phyloP scores from a whole-genome alignment of 2,329 filamentous ascomycete genomes.

The Neonectria neomacrospora region DNA sequence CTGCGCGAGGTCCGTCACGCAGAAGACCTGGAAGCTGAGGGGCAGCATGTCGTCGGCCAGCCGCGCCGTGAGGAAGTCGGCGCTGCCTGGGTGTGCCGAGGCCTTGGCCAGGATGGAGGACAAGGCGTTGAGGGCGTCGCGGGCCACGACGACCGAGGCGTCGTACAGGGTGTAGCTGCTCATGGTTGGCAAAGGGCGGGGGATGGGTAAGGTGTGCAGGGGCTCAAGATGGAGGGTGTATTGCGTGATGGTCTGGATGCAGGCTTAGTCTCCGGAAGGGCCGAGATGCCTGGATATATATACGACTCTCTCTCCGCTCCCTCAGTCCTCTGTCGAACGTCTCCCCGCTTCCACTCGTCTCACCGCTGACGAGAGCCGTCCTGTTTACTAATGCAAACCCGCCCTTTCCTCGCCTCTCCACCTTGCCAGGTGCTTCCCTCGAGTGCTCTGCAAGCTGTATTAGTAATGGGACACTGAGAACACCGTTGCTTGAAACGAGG shows the following conservation, averaged over 20 bases:
- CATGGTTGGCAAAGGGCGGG: conserved; percentile 37
- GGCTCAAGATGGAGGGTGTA: conserved; percentile 17
- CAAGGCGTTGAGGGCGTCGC: conserved; percentile 48
- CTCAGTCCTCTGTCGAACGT: not conserved
- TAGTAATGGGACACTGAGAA: conserved; percentile 28
- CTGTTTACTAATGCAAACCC: conserved; percentile 23
- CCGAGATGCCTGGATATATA: conserved; percentile 29
- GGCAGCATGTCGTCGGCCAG: conserved; percentile 57
- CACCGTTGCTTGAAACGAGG: not conserved
- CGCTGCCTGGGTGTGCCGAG: conserved; percentile 47
- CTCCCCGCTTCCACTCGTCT: conserved; percentile 2
- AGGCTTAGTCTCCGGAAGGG: conserved; percentile 10
- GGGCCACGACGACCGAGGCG: conserved; percentile 47
- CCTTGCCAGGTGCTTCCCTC: conserved; percentile 32
- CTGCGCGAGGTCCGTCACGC: conserved; percentile 45
- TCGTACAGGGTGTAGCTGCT: conserved; percentile 57
- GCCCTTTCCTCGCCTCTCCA: not conserved
- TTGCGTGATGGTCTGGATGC: conserved; percentile 35
- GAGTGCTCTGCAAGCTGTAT: conserved; percentile 7
- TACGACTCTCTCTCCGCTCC: conserved; percentile 13
- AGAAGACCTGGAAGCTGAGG: conserved; percentile 54
- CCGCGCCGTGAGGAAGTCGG: conserved; percentile 47
- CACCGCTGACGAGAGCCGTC: conserved; percentile 24
- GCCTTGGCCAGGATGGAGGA: conserved; percentile 51
- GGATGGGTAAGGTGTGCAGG: too few species aligned